Evolutionary conservation across 192 early-diverging fungal species (phyloP).

Genomic region (Haplosporangium gracile): DNA sequence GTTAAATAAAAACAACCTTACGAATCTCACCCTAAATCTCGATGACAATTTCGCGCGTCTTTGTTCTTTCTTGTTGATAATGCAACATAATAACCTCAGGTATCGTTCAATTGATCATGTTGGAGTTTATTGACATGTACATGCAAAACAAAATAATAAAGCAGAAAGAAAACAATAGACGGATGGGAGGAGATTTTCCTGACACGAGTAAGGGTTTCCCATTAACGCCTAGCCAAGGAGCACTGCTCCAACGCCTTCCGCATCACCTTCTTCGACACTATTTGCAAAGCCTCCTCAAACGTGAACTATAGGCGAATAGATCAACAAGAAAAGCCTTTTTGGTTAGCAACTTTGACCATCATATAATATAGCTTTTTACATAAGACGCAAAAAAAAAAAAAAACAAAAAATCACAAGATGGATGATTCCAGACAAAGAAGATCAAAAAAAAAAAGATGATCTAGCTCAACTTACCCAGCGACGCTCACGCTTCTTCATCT

Average conservation of each 20-base stretch:
- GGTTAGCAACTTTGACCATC: not conserved
- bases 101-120: not conserved
- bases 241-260: conserved; percentile 55
- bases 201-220: not conserved
- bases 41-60: no score
- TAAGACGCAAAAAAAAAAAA: not conserved
- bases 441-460: conserved; percentile 1
- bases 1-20: not conserved
- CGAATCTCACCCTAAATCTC: not conserved
- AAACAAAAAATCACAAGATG: not conserved
- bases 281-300: conserved; percentile 55
- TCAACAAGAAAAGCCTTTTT: not conserved
- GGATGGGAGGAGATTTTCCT: not conserved
- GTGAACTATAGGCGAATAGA: conserved; percentile 45
- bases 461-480: conserved; percentile 55
- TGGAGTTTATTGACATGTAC: not conserved
- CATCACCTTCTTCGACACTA: conserved; percentile 59
- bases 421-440: conserved; percentile 1
- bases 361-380: not conserved
- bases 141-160: not conserved
- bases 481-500: conserved; percentile 62
- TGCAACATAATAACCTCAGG: no score
- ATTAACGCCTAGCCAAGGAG: conserved; percentile 39
- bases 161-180: not conserved
- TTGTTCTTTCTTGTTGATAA: not conserved